These are phyloP conservation scores for Pseudisothecium myosuroides DNA, from an alignment of 225 moss, liverwort and hornwort genomes.

Conservation along the genomic window DNA sequence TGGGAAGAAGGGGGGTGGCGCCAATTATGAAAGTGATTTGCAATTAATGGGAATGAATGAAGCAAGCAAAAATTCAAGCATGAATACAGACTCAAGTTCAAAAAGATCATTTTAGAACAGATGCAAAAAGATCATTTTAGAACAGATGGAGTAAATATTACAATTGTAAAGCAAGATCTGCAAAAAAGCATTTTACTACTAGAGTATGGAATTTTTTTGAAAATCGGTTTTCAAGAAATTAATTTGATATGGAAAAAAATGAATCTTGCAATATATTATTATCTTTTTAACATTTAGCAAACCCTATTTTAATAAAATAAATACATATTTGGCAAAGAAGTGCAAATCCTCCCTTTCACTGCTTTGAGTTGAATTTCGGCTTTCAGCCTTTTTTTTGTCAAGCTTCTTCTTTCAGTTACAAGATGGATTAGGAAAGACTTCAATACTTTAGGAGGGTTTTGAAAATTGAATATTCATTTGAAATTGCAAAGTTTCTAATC, in stretches of 20 bases:
- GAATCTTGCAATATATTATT: too few relatives aligned
- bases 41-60: too few relatives aligned
- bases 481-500: background rate
- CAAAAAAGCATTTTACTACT: background rate
- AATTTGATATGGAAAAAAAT: background rate
- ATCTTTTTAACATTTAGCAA: background rate
- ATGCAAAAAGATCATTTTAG: too few relatives aligned
- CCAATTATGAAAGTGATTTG: too few relatives aligned
- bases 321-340: background rate
- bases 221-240: background rate
- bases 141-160: too few relatives aligned
- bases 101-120: too few relatives aligned
- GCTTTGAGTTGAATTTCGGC: background rate
- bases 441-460: background rate
- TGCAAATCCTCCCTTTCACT: rapidly evolving
- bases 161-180: rapidly evolving
- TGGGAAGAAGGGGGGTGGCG: too few relatives aligned
- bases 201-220: rapidly evolving
- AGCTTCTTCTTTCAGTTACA: background rate
- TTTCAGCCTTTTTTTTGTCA: background rate
- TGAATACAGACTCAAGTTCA: too few relatives aligned
- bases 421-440: background rate
- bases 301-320: background rate
- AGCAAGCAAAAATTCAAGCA: too few relatives aligned
- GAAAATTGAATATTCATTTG: too few relatives aligned